Evolutionary conservation across 768 basidiomycete species (phyloP).

Genomic region (Tubosaeta sp.): DNA sequence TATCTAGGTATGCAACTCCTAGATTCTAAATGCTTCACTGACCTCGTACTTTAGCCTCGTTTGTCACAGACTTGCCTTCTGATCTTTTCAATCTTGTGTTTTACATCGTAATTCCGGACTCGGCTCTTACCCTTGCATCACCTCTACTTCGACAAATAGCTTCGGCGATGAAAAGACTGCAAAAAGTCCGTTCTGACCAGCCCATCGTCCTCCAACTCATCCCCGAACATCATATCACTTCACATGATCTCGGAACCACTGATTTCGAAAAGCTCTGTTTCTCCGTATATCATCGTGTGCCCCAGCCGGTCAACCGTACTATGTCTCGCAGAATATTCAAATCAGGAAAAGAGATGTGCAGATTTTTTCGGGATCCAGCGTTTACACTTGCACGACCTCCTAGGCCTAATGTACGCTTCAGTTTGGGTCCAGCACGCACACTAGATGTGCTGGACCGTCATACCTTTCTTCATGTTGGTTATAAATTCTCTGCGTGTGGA

Average conservation of each 20-base stretch:
- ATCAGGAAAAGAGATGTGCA: constrained; percentile 36
- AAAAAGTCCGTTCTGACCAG: constrained; percentile 41
- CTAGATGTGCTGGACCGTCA: constrained; percentile 53
- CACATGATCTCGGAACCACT: constrained; percentile 18
- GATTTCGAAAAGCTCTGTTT: constrained; percentile 50
- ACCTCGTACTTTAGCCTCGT: constrained; percentile 38
- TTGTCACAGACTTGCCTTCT: constrained; percentile 42
- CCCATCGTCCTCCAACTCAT: constrained; percentile 70
- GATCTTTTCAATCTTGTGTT: constrained; percentile 49
- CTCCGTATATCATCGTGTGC: constrained; percentile 70
- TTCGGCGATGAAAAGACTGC: constrained; percentile 54
- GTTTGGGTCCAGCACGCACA: constrained; percentile 36
- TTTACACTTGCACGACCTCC: constrained; percentile 55
- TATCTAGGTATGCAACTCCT: constrained; percentile 43
- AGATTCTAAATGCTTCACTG: neutral
- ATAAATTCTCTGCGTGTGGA: constrained; percentile 57
- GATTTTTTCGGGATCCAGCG: constrained; percentile 60
- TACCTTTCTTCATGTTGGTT: constrained; percentile 74
- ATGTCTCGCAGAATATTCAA: constrained; percentile 52
- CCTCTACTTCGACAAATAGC: constrained; percentile 66
- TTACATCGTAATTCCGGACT: constrained; percentile 62
- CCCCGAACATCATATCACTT: constrained; percentile 57
- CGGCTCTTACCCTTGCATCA: constrained; percentile 60
- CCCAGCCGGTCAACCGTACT: constrained; percentile 53
- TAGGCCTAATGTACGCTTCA: constrained; percentile 34